A percentile compares a stretch with the other conserved stretches of the same genome.
Conservation (phyloP, 2,329 filamentous ascomycete genomes). For the Paecilomyces fulvus region DNA sequence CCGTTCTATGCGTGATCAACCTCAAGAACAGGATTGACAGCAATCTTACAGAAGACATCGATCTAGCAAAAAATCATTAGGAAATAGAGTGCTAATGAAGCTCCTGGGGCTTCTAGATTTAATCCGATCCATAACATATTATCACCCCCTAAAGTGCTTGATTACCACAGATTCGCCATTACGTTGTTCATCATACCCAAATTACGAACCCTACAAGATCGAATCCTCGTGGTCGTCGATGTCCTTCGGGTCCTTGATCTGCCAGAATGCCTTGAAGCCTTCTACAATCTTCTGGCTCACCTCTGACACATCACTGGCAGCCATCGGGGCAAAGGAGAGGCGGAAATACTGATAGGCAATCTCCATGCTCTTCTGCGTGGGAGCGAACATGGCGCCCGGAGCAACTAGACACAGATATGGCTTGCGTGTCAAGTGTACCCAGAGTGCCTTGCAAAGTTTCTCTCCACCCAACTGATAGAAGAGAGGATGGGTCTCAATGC, state of each 20-base stretch:
- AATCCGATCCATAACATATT: neutral
- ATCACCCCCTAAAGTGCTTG: neutral
- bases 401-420: slow-evolving; percentile 62
- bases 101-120: no score
- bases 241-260: slow-evolving; percentile 49
- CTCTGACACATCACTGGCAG: slow-evolving; percentile 57
- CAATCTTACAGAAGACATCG: no score
- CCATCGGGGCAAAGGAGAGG: slow-evolving; percentile 77
- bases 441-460: slow-evolving; percentile 56
- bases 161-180: neutral
- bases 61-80: no score
- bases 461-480: slow-evolving; percentile 46
- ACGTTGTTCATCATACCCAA: neutral
- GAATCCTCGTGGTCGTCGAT: neutral
- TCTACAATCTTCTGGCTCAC: slow-evolving; percentile 58
- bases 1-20: no score
- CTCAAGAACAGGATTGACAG: no score
- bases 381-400: slow-evolving; percentile 66
- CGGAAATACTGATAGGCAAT: slow-evolving; percentile 64
- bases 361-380: slow-evolving; percentile 51
- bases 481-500: slow-evolving; percentile 66
- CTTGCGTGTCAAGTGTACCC: slow-evolving; percentile 61
- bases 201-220: neutral
- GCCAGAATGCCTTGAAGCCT: slow-evolving; percentile 68
- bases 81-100: no score